phyloP scores from a whole-genome alignment of 306 rosid genomes.

The Astragalus glycyphyllos region DNA sequence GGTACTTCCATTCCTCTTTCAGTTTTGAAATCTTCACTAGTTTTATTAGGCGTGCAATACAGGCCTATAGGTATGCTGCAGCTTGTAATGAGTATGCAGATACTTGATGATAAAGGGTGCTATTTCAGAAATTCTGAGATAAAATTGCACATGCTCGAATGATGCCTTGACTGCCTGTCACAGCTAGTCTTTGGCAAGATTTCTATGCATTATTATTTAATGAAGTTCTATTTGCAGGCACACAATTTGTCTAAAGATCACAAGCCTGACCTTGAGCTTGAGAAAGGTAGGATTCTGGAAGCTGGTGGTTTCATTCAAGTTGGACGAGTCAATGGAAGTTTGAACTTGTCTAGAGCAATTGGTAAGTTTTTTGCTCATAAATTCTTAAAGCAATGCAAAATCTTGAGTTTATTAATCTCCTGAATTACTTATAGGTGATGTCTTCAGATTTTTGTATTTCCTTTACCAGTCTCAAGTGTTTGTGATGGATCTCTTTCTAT shows the following conservation, averaged over 20 bases:
- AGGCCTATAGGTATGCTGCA: constrained; percentile 14
- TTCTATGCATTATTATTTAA: constrained; percentile 31
- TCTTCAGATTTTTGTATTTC: constrained; percentile 12
- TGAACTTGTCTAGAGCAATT: constrained; percentile 94
- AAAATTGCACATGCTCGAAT: constrained; percentile 14
- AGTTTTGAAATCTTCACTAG: constrained; percentile 11
- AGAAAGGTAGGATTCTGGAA: constrained; percentile 86
- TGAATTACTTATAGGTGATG: background rate
- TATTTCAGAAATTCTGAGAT: constrained; percentile 21
- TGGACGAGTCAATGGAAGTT: constrained; percentile 94
- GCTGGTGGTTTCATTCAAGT: constrained; percentile 95
- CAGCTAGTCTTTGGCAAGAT: constrained; percentile 22
- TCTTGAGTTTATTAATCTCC: constrained; percentile 29
- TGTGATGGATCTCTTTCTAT: constrained; percentile 33
- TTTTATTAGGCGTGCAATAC: constrained; percentile 19
- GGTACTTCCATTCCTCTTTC: constrained; percentile 55
- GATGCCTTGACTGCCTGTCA: constrained; percentile 25
- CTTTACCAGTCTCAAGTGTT: constrained; percentile 19
- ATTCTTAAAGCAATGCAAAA: constrained; percentile 24
- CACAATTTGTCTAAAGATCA: constrained; percentile 90
- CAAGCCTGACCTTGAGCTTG: constrained; percentile 88
- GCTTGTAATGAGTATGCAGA: constrained; percentile 23
- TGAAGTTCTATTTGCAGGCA: constrained; percentile 66
- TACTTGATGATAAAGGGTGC: constrained; percentile 36
- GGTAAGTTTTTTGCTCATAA: constrained; percentile 50